Percentiles rank a stretch among this genome's conserved stretches.
These are phyloP conservation scores for Colletotrichum sp. DNA, from an alignment of 2,329 filamentous ascomycete genomes.

Conservation along the genomic window DNA sequence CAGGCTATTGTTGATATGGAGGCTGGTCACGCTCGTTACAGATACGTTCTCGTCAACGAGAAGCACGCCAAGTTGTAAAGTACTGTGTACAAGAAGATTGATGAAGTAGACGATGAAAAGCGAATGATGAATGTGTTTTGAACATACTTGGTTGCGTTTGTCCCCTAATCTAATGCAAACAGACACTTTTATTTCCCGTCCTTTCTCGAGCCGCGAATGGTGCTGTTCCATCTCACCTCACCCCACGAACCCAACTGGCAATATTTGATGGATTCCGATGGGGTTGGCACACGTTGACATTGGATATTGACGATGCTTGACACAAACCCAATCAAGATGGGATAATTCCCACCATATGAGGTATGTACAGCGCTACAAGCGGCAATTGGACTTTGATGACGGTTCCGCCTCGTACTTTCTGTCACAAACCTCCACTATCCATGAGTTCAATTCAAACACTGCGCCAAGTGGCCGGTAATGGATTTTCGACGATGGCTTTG, in stretches of 20 bases:
- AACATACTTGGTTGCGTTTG: neutral
- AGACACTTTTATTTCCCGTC: neutral
- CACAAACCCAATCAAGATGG: neutral
- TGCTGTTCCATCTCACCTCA: neutral
- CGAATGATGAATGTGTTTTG: neutral
- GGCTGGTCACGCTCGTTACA: slow-evolving; percentile 49
- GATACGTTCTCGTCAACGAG: slow-evolving; percentile 47
- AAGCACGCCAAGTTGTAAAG: slow-evolving; percentile 19
- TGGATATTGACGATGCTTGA: neutral
- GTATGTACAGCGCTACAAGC: neutral
- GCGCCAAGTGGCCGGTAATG: neutral
- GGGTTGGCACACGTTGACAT: neutral
- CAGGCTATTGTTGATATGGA: slow-evolving; percentile 58
- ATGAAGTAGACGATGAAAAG: neutral
- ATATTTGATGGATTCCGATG: neutral
- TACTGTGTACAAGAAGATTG: neutral
- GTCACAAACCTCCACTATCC: neutral
- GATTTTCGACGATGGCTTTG: neutral
- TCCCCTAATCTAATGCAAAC: neutral
- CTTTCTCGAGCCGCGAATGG: neutral
- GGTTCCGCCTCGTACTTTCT: neutral
- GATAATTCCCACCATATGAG: accelerated
- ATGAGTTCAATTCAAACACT: neutral
- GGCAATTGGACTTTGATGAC: accelerated
- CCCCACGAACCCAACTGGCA: accelerated